Evolutionary conservation across 208 protist species (phyloP), one percentile per base, ranked within the genome.

Genomic region (Perkinsela sp.): DNA sequence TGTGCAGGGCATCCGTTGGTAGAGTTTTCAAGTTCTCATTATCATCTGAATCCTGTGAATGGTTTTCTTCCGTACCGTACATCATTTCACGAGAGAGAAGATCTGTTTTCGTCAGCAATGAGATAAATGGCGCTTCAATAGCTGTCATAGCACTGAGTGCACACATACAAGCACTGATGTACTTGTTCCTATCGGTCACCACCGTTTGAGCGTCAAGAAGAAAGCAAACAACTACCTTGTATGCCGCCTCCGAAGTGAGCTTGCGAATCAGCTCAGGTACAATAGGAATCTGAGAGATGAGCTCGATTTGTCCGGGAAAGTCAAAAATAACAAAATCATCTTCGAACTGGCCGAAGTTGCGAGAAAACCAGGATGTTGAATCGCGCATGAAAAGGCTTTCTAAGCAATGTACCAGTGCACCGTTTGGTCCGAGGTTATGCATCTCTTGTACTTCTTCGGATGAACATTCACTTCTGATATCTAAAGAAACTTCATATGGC

Each of bases 221-320:
- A 71, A 89, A 91, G 29, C 90, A 74, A 71, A 89, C 84, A 28
- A 78, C 80, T 0, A 83, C 81, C 22, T 57, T 57, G 72, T 84
- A 78, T 69, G 85, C 90, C 2, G 85, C 88, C 68, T 86, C 75
- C 0, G 79, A 77, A 66, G 81, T 86, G 48, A 89, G 94, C 73
- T 83, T 71, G 13, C 76, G 75, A 30, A 86, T 79, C 73, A 94
- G 87, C 0, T 80, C 76, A 31, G 87, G 83, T 1, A 99, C 83
- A 2, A 82, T 76, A 0, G 86, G 76, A 72, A 96, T 74, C 73
- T 96, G 95, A 48, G 93, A 96, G 71, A 98, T 97, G 65, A 99
- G 86, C 83, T 99, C 96, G 40, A 98, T 92, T 82, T 99, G 96
- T 31, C 96, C 96, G 0, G 96, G 96, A 80, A 92, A 96, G 79